Percentiles rank a stretch among this genome's conserved stretches.
Conservation (phyloP, 23 red algal genomes). For the Gracilaria caudata region DNA sequence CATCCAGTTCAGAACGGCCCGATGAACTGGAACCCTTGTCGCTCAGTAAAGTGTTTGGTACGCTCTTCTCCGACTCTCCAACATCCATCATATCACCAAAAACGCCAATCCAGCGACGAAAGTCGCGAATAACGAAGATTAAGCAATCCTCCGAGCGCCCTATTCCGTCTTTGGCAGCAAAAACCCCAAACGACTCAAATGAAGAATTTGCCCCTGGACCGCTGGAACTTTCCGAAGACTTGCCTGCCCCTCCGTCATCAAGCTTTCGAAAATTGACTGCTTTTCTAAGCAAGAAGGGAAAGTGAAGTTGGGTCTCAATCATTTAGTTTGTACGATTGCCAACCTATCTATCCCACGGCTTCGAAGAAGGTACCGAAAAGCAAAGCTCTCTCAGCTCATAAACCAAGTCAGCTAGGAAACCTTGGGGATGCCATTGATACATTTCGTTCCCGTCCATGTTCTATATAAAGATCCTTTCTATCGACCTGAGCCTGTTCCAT, state of each 20-base stretch:
- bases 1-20: not conserved
- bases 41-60: not conserved
- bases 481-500: too few species aligned
- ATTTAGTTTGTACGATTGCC: too few species aligned
- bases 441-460: too few species aligned
- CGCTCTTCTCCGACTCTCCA: not conserved
- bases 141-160: not conserved
- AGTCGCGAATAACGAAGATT: too few species aligned
- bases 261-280: slow-evolving; percentile 20
- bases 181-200: not conserved
- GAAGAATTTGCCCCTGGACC: not conserved
- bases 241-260: not conserved
- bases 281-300: slow-evolving; percentile 21
- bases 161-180: not conserved
- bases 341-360: not conserved
- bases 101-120: not conserved
- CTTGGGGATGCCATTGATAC: not conserved
- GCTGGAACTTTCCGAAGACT: not conserved
- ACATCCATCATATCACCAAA: not conserved
- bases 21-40: not conserved
- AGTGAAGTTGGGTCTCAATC: not conserved
- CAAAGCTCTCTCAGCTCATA: not conserved
- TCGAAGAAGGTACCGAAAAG: not conserved
- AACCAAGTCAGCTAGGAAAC: not conserved
- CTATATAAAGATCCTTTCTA: too few species aligned